Percentiles rank a stretch among this genome's conserved stretches.
Evolutionary conservation across 1,139 yeast species (phyloP).

Genomic region (Magnusiomyces paraingens): DNA sequence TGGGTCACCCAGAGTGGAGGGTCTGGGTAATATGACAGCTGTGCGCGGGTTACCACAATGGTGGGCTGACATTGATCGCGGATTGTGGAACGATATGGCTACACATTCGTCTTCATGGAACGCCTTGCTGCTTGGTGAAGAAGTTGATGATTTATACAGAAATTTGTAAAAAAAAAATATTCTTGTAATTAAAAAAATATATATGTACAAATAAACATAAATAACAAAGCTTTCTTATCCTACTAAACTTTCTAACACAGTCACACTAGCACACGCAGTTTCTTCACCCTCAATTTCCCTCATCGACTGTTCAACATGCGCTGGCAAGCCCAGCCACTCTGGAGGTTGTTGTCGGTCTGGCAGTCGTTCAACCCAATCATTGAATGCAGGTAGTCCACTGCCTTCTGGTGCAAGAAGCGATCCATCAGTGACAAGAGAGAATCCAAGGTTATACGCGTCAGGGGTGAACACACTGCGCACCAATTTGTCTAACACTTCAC

Average conservation of each 20-base stretch:
- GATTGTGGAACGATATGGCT: not conserved
- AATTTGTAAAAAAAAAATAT: not conserved
- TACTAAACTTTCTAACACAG: constrained; percentile 3
- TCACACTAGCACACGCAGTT: constrained; percentile 9
- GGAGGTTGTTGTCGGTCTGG: constrained; percentile 54
- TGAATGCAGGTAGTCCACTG: constrained; percentile 34
- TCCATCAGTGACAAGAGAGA: constrained; percentile 32
- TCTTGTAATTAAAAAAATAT: not conserved
- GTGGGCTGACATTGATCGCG: not conserved
- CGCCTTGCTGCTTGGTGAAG: not conserved
- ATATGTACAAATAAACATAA: not conserved
- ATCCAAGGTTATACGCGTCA: constrained; percentile 35
- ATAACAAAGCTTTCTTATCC: not conserved
- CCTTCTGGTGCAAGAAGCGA: constrained; percentile 47
- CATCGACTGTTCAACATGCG: constrained; percentile 38
- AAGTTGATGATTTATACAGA: not conserved
- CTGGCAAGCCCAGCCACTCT: constrained; percentile 55
- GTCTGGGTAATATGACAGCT: no score
- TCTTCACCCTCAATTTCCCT: constrained; percentile 22
- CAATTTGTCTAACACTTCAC: constrained; percentile 27
- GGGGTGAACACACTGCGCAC: constrained; percentile 32
- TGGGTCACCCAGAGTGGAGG: no score
- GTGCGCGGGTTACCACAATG: not conserved
- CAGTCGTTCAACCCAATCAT: constrained; percentile 46
- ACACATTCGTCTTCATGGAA: not conserved